Evolutionary conservation across 2,329 filamentous ascomycete species (phyloP), one percentile per base, ranked within the genome.

Genomic region (Lecanosticta acicola): DNA sequence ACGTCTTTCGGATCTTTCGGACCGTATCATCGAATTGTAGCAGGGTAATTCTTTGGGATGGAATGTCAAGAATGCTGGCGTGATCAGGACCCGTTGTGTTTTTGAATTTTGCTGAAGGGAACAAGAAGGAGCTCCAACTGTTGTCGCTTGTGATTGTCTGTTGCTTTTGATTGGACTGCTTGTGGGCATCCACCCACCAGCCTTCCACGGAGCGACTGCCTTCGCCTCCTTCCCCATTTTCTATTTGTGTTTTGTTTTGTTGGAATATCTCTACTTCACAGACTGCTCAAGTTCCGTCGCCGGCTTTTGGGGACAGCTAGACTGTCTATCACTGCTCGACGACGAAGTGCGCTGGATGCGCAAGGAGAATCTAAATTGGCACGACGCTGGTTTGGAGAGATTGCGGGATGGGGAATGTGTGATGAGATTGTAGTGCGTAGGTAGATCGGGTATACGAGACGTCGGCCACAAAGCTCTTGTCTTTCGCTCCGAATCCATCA

Each of bases 371-470:
- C 18, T 19, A 44, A 40, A 38, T 42, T 46, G 44, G 39, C 44
- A 46, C 39, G 38, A 46, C 38, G 39, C 39, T 46, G 39, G 32
- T 21, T 37, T 36, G 38, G 11, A 21, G 32, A 20, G 20, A 24
- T 16, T 39, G 13, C 24, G 26, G 44, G 32, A 42, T 26, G 39
- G 44, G 39, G 39, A 41, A 17, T 41, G 39, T 41, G 33, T 21
- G 44, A 46, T 41, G 44, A 37, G 36, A 36, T 44, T 41, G 18
- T 39, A 45, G 37, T 24, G 38, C 34, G 44, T 32, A 21, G 29
- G 34, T 33, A 32, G 29, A 38, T 46, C 10, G 29, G 36, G 17
- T 18, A 40, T 41, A 24, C 20, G 44, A 46, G 44, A 46, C 44
- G 38, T 46, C 42, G 42, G 20, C 42, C 36, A 34, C 42, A 29